Evolutionary conservation across 495 filamentous ascomycete species (phyloP).

Genomic region (Corynascus novoguineensis): DNA sequence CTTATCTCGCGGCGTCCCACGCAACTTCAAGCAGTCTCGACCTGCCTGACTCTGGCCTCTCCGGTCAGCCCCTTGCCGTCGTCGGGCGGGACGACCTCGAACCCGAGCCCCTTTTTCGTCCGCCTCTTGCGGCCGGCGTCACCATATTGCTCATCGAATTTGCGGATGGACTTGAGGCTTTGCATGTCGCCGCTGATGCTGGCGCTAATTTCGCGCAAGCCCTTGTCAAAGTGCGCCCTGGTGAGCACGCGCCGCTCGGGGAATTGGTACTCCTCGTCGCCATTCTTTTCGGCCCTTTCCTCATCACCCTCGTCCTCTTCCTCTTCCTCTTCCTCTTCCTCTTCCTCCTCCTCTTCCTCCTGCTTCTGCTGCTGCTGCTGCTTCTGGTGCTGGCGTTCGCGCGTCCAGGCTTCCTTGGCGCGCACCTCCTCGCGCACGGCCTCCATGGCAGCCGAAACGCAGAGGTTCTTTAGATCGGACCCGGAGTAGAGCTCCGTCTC

Average conservation of each 20-base stretch:
- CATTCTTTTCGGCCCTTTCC: too few relatives aligned
- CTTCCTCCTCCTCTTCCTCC: slow-evolving; percentile 16
- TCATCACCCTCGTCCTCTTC: slow-evolving; percentile 14
- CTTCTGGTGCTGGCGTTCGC: too few relatives aligned
- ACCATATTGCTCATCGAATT: slow-evolving; percentile 95
- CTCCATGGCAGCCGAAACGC: slow-evolving; percentile 81
- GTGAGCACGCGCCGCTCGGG: slow-evolving; percentile 62
- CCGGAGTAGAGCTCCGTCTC: slow-evolving; percentile 91
- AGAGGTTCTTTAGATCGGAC: slow-evolving; percentile 92
- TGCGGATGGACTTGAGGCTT: slow-evolving; percentile 73
- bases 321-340: slow-evolving; percentile 11
- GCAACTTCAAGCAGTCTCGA: slow-evolving; percentile 3
- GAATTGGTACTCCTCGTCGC: slow-evolving; percentile 49
- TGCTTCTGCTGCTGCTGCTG: neutral
- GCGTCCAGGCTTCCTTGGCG: slow-evolving; percentile 46
- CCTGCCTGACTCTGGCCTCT: slow-evolving; percentile 32
- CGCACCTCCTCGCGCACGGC: slow-evolving; percentile 71
- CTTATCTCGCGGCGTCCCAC: neutral
- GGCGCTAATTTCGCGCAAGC: slow-evolving; percentile 82
- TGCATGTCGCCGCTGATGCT: slow-evolving; percentile 95
- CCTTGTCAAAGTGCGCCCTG: slow-evolving; percentile 71
- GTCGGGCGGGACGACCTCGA: slow-evolving; percentile 46
- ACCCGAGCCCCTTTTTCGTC: slow-evolving; percentile 60
- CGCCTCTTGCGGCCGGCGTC: slow-evolving; percentile 71
- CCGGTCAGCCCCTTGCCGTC: slow-evolving; percentile 17